Evolutionary conservation across 345 rosid genomes (phyloP).

Genomic region (Citrus reticulata): DNA sequence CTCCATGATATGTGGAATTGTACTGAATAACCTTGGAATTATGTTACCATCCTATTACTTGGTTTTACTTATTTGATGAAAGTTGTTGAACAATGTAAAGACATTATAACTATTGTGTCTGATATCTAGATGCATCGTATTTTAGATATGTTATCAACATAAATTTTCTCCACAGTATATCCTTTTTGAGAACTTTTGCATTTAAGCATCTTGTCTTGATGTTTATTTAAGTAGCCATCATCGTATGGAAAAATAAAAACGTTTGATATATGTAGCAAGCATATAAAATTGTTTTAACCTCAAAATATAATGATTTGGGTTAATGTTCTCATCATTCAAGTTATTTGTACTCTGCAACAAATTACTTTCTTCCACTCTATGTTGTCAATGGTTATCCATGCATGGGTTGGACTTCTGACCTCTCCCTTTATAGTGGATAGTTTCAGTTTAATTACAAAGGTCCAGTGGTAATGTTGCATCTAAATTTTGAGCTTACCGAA

Average conservation of each 20-base stretch:
- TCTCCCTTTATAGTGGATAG: neutral
- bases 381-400: neutral
- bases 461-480: neutral
- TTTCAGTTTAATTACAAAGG: neutral
- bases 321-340: no score
- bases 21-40: neutral
- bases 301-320: neutral
- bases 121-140: neutral
- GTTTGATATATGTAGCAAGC: neutral
- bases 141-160: neutral
- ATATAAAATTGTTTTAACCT: no score
- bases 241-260: neutral
- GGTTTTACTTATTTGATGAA: neutral
- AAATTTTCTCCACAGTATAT: neutral
- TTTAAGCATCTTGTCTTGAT: neutral
- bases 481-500: neutral
- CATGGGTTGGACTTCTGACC: neutral
- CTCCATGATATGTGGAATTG: neutral
- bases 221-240: neutral
- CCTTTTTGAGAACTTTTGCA: neutral
- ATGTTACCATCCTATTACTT: neutral
- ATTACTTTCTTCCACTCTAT: neutral
- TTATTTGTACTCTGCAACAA: neutral
- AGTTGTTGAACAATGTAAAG: neutral
- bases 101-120: neutral